Conservation (phyloP, 805 yeast genomes). For the Yamadazyma takamatsuzukensis region DNA sequence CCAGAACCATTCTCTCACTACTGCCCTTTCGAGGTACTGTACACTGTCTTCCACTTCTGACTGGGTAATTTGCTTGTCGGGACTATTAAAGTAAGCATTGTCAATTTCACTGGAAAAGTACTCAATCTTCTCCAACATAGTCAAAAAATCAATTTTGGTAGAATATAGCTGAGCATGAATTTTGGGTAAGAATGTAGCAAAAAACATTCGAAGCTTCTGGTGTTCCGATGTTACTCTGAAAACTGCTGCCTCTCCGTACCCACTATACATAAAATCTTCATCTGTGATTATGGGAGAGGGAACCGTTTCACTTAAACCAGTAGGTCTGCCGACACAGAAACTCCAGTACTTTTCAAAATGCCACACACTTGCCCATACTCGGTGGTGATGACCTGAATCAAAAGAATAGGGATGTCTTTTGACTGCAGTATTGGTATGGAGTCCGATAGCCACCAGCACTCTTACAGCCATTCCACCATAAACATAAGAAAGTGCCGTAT, state of each 20-base stretch:
- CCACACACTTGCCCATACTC: conserved; percentile 18
- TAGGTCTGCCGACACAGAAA: conserved; percentile 20
- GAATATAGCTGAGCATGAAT: conserved; percentile 17
- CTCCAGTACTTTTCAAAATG: conserved; percentile 22
- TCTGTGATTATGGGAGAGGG: conserved; percentile 6
- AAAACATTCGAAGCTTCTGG: conserved; percentile 14
- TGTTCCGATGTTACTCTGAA: conserved; percentile 15
- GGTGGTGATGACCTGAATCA: conserved; percentile 11
- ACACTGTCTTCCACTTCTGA: conserved; percentile 6
- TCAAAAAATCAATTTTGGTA: conserved; percentile 13
- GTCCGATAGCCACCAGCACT: conserved; percentile 15
- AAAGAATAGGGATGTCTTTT: conserved; percentile 2
- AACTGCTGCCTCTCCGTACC: conserved; percentile 12
- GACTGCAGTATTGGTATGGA: conserved; percentile 10
- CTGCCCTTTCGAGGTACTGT: conserved; percentile 1
- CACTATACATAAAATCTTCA: conserved; percentile 6
- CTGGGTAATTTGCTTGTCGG: conserved; percentile 9
- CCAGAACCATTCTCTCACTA: conserved; percentile 20
- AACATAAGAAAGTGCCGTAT: conserved; percentile 17
- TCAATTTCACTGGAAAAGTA: conserved; percentile 15
- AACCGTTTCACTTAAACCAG: conserved; percentile 12
- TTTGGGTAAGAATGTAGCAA: conserved; percentile 14
- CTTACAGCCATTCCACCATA: conserved; percentile 17
- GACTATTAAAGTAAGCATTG: conserved; percentile 11
- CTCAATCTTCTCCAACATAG: conserved; percentile 15